phyloP scores from a whole-genome alignment of 2,329 filamentous ascomycete genomes.

The Ophiostoma angusticollis region DNA sequence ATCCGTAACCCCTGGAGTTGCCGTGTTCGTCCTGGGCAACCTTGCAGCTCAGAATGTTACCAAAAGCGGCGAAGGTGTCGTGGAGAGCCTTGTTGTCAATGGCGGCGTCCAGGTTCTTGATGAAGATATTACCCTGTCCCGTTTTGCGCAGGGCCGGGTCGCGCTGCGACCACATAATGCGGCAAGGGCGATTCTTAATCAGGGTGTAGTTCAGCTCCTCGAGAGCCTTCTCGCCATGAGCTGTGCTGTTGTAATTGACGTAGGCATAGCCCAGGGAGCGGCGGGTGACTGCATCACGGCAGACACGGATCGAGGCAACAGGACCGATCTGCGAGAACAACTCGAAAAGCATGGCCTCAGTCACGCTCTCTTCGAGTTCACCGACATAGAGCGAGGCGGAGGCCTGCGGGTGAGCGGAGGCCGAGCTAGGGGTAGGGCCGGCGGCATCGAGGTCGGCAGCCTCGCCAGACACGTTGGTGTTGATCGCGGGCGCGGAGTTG shows the following conservation, averaged over 20 bases:
- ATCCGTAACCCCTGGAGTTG: constrained; percentile 97
- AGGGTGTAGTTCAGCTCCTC: constrained; percentile 99
- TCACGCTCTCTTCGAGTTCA: constrained; percentile 94
- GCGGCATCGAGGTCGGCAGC: constrained; percentile 50
- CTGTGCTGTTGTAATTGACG: constrained; percentile 98
- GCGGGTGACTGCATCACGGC: constrained; percentile 95
- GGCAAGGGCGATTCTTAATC: constrained; percentile 97
- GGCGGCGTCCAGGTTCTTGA: constrained; percentile 97
- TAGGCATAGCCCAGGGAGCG: constrained; percentile 98
- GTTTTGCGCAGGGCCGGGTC: constrained; percentile 98
- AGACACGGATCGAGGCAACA: constrained; percentile 98
- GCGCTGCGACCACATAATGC: constrained; percentile 99
- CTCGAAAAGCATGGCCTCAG: constrained; percentile 99
- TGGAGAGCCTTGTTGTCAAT: constrained; percentile 99
- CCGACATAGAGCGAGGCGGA: constrained; percentile 98
- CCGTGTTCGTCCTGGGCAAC: constrained; percentile 95
- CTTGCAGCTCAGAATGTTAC: constrained; percentile 99
- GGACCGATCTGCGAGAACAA: constrained; percentile 99
- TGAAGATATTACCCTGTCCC: constrained; percentile 98
- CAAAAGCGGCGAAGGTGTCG: constrained; percentile 97
- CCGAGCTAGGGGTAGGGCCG: constrained; percentile 58
- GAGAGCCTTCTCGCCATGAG: constrained; percentile 92
- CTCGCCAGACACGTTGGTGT: constrained; percentile 53
- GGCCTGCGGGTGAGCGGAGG: constrained; percentile 68
- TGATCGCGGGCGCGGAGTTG: constrained; percentile 53